Base-by-base conservation (phyloP, 2,329 filamentous ascomycete species). In the Alternaria arborescens region DNA sequence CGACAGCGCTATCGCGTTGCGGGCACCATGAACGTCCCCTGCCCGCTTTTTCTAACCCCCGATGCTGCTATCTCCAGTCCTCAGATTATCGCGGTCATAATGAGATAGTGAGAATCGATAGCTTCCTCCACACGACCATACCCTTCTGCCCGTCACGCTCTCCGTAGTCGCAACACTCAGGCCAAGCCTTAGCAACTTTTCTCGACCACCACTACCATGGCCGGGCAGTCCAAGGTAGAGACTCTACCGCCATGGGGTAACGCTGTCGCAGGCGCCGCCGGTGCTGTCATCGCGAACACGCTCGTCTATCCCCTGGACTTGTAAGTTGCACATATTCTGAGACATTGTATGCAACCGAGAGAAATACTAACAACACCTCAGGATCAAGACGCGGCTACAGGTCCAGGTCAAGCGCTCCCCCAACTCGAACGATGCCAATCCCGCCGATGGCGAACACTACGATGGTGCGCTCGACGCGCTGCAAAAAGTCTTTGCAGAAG, bases 271-370 rank as follows among this genome's bases (percentile, higher is more conserved):
- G 95, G 95, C 73, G 93, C 95, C 53, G 92, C 92, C 20, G 95
- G 95, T 63, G 95, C 95, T 47, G 93, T 98, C 38, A 85, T 99
- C 61, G 95, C 95, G 60, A 99, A 99, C 83, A 91, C 94, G 44
- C 82, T 97, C 65, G 94, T 98, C 59, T 99, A 99, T 80, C 95
- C 95, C 47, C 85, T 99, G 62, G 95, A 99, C 81, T 94, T 99
- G 94, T 97, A 84, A 83, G 91, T 64, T 24, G 44, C 28, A 38
- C 22, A 50, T 41, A 20, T 38, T 36, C 36, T 22, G 36, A 52
- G 24, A 42, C 55, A n/a, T 41, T n/a, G 8, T 41, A 14, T 16
- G 28, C 24, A 28, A 36, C 14, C 8, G 22, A 34, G 22, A n/a
- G 44, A 22, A 20, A 46, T 28, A 38, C 62, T 72, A 44, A 72